These are phyloP conservation scores for Nepenthes mirabilis DNA, from an alignment of 148 eudicot species.

Conservation along the genomic window DNA sequence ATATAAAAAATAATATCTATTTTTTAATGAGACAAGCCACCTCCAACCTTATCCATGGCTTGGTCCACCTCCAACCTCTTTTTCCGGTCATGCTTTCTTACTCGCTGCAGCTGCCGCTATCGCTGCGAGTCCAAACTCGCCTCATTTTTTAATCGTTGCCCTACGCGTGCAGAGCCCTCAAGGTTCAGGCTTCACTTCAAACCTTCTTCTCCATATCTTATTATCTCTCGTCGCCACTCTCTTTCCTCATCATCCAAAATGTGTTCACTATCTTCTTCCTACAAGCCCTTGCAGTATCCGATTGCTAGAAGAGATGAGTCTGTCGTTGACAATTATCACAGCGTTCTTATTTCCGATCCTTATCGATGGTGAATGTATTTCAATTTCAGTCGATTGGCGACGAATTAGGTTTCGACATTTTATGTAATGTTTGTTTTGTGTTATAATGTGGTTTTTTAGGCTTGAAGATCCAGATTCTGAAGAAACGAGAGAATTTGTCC, in stretches of 20 bases:
- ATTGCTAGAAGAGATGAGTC: slow-evolving; percentile 35
- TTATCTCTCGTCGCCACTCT: neutral
- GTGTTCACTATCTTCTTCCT: slow-evolving; percentile 1
- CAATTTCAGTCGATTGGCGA: neutral
- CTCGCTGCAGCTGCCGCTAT: neutral
- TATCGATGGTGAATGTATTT: slow-evolving; percentile 37
- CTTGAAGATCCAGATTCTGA: slow-evolving; percentile 92
- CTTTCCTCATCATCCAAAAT: slow-evolving; percentile 9
- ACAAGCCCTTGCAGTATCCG: slow-evolving; percentile 25
- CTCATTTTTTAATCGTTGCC: too few species aligned
- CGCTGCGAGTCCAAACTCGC: too few species aligned
- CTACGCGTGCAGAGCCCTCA: too few species aligned
- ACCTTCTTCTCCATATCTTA: neutral
- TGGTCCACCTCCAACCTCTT: too few species aligned
- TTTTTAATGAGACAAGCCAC: too few species aligned
- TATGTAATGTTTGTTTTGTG: neutral
- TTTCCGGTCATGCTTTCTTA: neutral
- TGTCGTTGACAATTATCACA: slow-evolving; percentile 39
- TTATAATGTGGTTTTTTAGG: slow-evolving; percentile 21
- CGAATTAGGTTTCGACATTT: neutral
- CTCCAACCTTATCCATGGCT: too few species aligned
- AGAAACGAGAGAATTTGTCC: slow-evolving; percentile 70
- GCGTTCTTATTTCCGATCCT: slow-evolving; percentile 42
- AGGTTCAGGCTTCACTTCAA: neutral
- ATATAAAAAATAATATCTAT: too few species aligned